Base-by-base conservation (phyloP, 768 basidiomycete species). In the Suillus sp. region DNA sequence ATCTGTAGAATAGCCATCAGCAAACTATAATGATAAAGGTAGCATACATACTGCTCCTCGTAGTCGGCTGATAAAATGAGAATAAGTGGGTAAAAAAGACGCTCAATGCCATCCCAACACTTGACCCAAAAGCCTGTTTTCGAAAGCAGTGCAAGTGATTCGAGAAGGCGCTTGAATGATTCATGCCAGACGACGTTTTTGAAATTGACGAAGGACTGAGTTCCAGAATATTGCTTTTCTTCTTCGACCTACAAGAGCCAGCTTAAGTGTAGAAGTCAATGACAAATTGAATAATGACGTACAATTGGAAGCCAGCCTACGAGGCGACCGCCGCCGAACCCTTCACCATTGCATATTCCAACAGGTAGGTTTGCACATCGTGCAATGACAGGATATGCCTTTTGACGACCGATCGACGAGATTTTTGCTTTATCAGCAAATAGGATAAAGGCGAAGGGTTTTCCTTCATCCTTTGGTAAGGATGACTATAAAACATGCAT, bases 371-470 rank as follows among this genome's bases (percentile, higher is more conserved):
- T 77, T 4, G 68, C 73, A 42, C 72, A 70, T 14, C 74, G 64
- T 2, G 71, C 74, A 55, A 80, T 65, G 1, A 79, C 73, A 0
- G 77, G 78, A 62, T 80, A 77, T 1, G 74, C 79, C 61, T 79
- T 78, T 51, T 68, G 69, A 6, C 75, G 76, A 0, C 78, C 75
- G 65, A 80, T 79, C 8, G 74, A 72, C 3, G 77, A 81, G 1
- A 80, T 68, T n/a, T 72, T 70, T 1, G 75, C 72, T 55, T 80
- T 80, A 65, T 81, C 78, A 11, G 79, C 77, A 71, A 79, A 81
- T 0, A 81, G 42, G 30, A 79, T 75, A 35, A 78, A 71, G 4
- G 65, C 61, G 10, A 78, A 66, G 0, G 76, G 73, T 27, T 73
- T 74, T 14, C 68, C 73, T 20, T 63, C 54, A 27, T 27, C 45